Percentiles rank a stretch among this genome's conserved stretches.
These are phyloP conservation scores for Daedalea quercina DNA, from an alignment of 768 basidiomycete species.

Conservation along the genomic window DNA sequence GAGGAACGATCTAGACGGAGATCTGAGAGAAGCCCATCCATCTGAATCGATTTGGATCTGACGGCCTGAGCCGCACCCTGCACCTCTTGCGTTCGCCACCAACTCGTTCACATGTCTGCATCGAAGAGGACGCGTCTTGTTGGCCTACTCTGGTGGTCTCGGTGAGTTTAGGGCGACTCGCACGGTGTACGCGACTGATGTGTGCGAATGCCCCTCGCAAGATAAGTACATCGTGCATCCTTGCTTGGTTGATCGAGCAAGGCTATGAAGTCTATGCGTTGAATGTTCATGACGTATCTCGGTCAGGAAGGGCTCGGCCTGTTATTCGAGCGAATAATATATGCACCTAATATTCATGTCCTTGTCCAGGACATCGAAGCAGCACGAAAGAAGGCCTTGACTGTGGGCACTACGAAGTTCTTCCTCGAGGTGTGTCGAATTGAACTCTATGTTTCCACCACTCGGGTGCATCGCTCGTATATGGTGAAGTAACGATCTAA, in stretches of 20 bases:
- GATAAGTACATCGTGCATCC: constrained; percentile 99
- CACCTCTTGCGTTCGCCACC: neutral
- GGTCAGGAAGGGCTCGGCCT: constrained; percentile 76
- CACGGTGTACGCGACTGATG: neutral
- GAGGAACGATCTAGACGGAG: neutral
- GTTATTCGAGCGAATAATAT: neutral
- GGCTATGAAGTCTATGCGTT: constrained; percentile 94
- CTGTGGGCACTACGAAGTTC: constrained; percentile 94
- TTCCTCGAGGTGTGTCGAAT: constrained; percentile 54
- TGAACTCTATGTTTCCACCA: constrained; percentile 23
- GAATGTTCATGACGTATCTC: constrained; percentile 97
- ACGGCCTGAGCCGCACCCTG: neutral
- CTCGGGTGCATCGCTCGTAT: too few relatives aligned
- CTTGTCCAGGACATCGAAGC: constrained; percentile 79
- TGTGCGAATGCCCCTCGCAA: constrained; percentile 23
- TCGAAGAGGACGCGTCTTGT: constrained; percentile 79
- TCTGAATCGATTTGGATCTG: neutral
- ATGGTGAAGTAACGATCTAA: too few relatives aligned
- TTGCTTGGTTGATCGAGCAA: constrained; percentile 97
- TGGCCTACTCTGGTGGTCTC: constrained; percentile 97
- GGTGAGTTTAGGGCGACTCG: constrained; percentile 72
- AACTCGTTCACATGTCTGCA: too few relatives aligned
- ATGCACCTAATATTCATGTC: neutral
- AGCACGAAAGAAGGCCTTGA: constrained; percentile 82
- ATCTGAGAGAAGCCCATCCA: neutral